Evolutionary conservation across 129 eudicot species (phyloP).

Genomic region (Centaurea solstitialis): DNA sequence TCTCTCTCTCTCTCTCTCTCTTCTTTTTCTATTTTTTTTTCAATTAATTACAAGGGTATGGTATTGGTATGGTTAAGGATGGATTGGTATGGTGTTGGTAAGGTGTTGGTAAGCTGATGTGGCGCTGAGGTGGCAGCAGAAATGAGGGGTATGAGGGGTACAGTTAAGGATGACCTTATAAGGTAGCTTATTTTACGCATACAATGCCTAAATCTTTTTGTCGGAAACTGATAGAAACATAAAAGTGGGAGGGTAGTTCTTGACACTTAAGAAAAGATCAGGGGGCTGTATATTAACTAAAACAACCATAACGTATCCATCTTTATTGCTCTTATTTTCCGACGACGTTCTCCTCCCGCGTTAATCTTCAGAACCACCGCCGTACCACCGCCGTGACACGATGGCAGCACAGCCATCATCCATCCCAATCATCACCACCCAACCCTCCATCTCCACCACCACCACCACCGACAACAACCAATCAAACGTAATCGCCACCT

Average conservation of each 20-base stretch:
- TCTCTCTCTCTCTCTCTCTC: too few species aligned
- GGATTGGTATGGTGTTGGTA: too few species aligned
- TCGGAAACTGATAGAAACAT: neutral
- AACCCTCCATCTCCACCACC: slow-evolving; percentile 6
- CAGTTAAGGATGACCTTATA: too few species aligned
- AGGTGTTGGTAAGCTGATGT: too few species aligned
- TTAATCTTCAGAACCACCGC: neutral
- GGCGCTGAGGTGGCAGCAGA: too few species aligned
- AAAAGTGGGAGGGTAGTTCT: neutral
- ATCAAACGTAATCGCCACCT: slow-evolving; percentile 45
- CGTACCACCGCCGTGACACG: neutral
- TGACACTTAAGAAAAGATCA: neutral
- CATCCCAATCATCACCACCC: slow-evolving; percentile 50
- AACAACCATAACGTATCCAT: neutral
- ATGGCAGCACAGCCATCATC: slow-evolving; percentile 51
- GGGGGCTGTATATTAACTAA: slow-evolving; percentile 3
- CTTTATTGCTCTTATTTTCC: neutral
- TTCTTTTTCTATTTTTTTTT: too few species aligned
- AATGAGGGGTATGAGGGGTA: too few species aligned
- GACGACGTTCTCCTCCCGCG: neutral
- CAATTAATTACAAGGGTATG: too few species aligned
- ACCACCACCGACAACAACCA: slow-evolving; percentile 10
- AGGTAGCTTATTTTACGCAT: too few species aligned
- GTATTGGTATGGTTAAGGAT: too few species aligned
- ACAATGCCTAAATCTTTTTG: too few species aligned